Evolutionary conservation across 2,329 filamentous ascomycete species (phyloP).

Genomic region (Epichloe scottii): DNA sequence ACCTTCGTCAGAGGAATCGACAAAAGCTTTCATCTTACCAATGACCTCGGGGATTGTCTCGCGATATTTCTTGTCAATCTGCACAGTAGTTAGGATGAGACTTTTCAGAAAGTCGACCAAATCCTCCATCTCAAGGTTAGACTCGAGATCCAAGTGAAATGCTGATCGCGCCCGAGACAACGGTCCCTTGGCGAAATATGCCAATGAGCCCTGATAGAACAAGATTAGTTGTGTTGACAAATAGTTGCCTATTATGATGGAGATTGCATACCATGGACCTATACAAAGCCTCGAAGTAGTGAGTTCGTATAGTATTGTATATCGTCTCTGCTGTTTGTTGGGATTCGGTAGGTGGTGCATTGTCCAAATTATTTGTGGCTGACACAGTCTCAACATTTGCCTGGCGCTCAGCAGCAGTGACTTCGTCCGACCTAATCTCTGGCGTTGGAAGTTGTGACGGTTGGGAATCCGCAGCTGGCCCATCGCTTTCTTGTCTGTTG

Average conservation of each 20-base stretch:
- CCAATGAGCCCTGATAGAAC: conserved; percentile 52
- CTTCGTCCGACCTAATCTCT: neutral
- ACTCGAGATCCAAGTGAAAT: conserved; percentile 51
- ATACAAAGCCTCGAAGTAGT: conserved; percentile 50
- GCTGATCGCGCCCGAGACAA: conserved; percentile 61
- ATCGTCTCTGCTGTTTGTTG: conserved; percentile 37
- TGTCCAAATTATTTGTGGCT: neutral
- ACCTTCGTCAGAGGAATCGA: conserved; percentile 42
- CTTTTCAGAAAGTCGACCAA: conserved; percentile 57
- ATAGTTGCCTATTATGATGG: conserved; percentile 22
- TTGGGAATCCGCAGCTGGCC: conserved; percentile 6
- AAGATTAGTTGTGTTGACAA: conserved; percentile 8
- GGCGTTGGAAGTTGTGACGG: conserved; percentile 10
- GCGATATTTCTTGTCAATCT: conserved; percentile 71
- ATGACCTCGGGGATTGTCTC: conserved; percentile 54
- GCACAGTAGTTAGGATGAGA: conserved; percentile 51
- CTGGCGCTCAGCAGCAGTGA: neutral
- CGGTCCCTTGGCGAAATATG: conserved; percentile 75
- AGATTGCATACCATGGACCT: conserved; percentile 49
- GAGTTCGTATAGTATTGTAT: conserved; percentile 43
- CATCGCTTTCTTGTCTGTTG: conserved; percentile 10
- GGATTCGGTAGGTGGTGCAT: conserved; percentile 5
- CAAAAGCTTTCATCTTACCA: conserved; percentile 38
- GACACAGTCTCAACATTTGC: neutral
- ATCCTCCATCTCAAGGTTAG: conserved; percentile 47